These are phyloP conservation scores for Lentinus tigrinus DNA, from an alignment of 768 basidiomycete genomes.

Conservation along the genomic window DNA sequence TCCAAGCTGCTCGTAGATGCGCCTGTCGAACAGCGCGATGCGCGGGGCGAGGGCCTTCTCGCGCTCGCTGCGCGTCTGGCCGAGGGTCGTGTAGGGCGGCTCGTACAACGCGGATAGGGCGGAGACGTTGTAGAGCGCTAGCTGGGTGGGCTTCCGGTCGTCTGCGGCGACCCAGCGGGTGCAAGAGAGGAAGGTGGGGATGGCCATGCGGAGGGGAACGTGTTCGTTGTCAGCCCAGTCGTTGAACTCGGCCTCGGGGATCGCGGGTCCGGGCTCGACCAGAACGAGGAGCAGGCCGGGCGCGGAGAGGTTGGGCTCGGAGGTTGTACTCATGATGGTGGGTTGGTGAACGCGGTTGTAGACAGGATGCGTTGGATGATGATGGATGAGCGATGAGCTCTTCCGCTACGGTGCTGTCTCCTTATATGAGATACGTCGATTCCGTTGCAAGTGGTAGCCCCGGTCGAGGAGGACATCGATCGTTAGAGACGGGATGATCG, in stretches of 20 bases:
- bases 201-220: slow-evolving; percentile 5
- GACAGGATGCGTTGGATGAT: background rate
- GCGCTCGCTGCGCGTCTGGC: slow-evolving; percentile 30
- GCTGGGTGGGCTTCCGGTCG: slow-evolving; percentile 31
- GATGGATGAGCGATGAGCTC: too few relatives aligned
- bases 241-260: slow-evolving; percentile 23
- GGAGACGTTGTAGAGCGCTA: slow-evolving; percentile 37
- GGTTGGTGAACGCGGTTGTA: slow-evolving; percentile 2
- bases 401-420: too few relatives aligned
- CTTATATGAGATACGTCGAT: too few relatives aligned
- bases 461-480: too few relatives aligned
- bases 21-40: slow-evolving; percentile 22
- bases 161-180: slow-evolving; percentile 31
- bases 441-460: too few relatives aligned
- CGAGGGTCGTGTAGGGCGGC: slow-evolving; percentile 34
- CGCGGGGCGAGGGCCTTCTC: slow-evolving; percentile 31
- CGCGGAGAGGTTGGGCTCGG: slow-evolving; percentile 20
- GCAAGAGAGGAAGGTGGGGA: slow-evolving; percentile 35
- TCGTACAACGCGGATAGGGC: slow-evolving; percentile 28
- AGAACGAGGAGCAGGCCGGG: too few relatives aligned
- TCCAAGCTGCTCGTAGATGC: slow-evolving; percentile 22
- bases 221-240: slow-evolving; percentile 60
- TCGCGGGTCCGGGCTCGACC: too few relatives aligned
- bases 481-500: too few relatives aligned
- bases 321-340: slow-evolving; percentile 22